Percentiles rank a stretch among this genome's conserved stretches.
Evolutionary conservation across 2,329 filamentous ascomycete species (phyloP).

Genomic region (Hypoxylon sp.): DNA sequence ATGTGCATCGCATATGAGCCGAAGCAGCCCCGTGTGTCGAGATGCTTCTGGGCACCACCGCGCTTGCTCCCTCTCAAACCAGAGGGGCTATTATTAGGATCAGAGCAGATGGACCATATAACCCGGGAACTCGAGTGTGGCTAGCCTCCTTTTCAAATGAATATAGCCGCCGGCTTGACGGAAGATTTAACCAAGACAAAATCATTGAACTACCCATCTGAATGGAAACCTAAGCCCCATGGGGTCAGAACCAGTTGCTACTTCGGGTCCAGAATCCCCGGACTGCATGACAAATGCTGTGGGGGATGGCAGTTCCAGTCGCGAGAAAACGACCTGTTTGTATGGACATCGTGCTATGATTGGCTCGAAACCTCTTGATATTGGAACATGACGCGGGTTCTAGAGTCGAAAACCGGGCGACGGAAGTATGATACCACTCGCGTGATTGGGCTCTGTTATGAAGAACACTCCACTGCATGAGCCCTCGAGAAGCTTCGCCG

Average conservation of each 20-base stretch:
- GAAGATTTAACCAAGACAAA: conserved; percentile 22
- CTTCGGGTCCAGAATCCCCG: conserved; percentile 31
- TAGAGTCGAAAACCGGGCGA: conserved; percentile 19
- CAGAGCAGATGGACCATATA: neutral
- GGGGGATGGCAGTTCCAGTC: conserved; percentile 1
- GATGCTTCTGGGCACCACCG: neutral
- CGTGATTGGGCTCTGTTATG: conserved; percentile 29
- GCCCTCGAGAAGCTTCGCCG: conserved; percentile 28
- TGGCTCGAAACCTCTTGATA: conserved; percentile 18
- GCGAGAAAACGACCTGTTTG: conserved; percentile 11
- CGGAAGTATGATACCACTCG: conserved; percentile 6
- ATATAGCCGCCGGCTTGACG: conserved; percentile 42
- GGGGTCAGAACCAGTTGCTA: conserved; percentile 17
- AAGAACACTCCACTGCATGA: conserved; percentile 26
- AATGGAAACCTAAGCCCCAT: conserved; percentile 30
- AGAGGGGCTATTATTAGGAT: conserved; percentile 8
- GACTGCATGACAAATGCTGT: conserved; percentile 11
- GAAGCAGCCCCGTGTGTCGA: neutral
- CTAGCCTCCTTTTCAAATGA: conserved; percentile 17
- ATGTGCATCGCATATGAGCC: neutral
- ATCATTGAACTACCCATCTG: conserved; percentile 13
- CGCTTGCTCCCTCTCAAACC: neutral
- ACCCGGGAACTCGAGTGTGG: neutral
- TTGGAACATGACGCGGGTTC: conserved; percentile 20
- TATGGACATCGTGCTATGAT: conserved; percentile 10